These are phyloP conservation scores for Shiraia sp. DNA, from an alignment of 2,329 filamentous ascomycete genomes.

Conservation along the genomic window DNA sequence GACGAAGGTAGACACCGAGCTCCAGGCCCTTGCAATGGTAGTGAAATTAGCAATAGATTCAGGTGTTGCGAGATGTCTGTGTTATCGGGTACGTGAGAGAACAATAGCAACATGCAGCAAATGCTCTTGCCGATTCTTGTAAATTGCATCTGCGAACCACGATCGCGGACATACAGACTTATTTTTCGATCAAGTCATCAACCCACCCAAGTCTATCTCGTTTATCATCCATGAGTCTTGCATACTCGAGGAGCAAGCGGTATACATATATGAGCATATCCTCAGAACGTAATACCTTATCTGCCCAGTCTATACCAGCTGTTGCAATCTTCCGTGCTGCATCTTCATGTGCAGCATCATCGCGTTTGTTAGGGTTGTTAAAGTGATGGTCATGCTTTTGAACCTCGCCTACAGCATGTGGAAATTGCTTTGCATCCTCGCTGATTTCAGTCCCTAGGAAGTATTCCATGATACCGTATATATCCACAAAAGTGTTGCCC, in stretches of 20 bases:
- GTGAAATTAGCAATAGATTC: no score
- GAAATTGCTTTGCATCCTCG: conserved; percentile 4
- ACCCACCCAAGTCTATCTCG: conserved; percentile 48
- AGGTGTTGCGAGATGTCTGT: background rate
- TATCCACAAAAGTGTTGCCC: conserved; percentile 72
- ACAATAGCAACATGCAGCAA: background rate
- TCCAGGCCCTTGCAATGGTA: no score
- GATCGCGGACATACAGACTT: no score
- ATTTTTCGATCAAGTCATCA: conserved; percentile 31
- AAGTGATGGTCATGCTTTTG: conserved; percentile 20
- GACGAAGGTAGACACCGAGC: no score
- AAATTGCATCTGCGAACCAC: background rate
- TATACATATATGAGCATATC: conserved; percentile 75
- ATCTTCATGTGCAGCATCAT: conserved; percentile 49
- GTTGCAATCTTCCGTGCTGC: conserved; percentile 67
- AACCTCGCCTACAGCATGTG: conserved; percentile 16
- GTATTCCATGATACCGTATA: conserved; percentile 76
- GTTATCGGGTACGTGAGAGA: no score
- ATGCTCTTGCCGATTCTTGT: conserved; percentile 2
- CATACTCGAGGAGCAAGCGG: conserved; percentile 57
- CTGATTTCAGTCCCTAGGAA: conserved; percentile 64
- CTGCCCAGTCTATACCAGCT: conserved; percentile 69
- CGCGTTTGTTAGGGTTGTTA: conserved; percentile 8
- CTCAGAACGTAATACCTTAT: conserved; percentile 67
- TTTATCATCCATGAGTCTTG: conserved; percentile 47